Conservation (phyloP, 2,329 filamentous ascomycete species). For the Blastomyces silverae region DNA sequence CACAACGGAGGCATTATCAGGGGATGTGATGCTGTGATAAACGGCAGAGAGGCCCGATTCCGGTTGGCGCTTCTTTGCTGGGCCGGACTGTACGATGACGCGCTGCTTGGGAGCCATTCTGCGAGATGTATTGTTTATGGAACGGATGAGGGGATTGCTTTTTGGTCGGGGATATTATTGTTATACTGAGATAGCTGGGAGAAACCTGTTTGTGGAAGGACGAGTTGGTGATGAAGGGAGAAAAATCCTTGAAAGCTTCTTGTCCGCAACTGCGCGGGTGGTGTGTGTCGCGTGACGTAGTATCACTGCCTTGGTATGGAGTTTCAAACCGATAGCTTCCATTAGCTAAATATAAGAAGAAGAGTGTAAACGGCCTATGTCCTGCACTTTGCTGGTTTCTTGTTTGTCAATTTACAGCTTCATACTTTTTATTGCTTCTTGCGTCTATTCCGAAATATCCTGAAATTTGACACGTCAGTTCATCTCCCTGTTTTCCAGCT, state of each 20-base stretch:
- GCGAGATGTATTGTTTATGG: constrained; percentile 2
- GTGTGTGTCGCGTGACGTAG: constrained; percentile 6
- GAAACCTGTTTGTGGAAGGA: background rate
- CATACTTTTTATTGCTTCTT: background rate
- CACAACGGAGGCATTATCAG: constrained; percentile 63
- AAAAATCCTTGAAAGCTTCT: constrained; percentile 5
- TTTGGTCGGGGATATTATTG: background rate
- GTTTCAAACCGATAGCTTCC: too few species aligned
- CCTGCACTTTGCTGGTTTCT: background rate
- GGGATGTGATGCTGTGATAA: constrained; percentile 57
- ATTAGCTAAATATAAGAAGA: too few species aligned
- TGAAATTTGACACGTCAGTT: background rate
- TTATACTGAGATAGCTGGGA: background rate
- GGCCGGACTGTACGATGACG: constrained; percentile 46
- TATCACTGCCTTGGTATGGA: too few species aligned
- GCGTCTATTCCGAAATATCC: background rate
- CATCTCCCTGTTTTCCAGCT: background rate
- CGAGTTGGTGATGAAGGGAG: background rate
- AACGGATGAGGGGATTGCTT: too few species aligned
- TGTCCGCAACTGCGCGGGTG: constrained; percentile 11
- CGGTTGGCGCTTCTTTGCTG: constrained; percentile 31
- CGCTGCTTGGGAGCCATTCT: constrained; percentile 61
- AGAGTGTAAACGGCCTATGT: background rate
- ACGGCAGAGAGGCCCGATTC: constrained; percentile 48
- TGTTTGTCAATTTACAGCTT: background rate